These are phyloP conservation scores for Rhizophagus sp. DNA, from an alignment of 192 early-diverging fungal genomes.

Conservation along the genomic window DNA sequence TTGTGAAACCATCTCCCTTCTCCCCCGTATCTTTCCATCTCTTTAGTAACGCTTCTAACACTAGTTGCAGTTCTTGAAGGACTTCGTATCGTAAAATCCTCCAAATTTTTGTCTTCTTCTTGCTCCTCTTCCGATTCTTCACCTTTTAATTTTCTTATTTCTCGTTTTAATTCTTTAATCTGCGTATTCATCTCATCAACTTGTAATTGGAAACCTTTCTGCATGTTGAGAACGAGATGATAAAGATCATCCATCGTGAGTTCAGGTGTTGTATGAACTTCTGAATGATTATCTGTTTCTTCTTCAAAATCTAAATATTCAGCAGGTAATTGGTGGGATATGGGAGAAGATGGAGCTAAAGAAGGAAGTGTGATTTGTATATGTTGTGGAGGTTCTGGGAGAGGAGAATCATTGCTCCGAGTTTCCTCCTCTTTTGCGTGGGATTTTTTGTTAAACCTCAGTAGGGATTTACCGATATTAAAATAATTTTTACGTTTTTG, in stretches of 20 bases:
- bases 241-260: constrained; percentile 27
- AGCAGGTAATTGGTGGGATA: constrained; percentile 19
- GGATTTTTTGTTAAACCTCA: background rate
- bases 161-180: constrained; percentile 22
- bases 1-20: constrained; percentile 24
- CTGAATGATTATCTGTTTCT: background rate
- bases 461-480: constrained; percentile 4
- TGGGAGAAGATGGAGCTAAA: constrained; percentile 9
- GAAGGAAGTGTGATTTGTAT: constrained; percentile 3
- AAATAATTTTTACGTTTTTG: constrained; percentile 20
- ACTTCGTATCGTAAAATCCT: constrained; percentile 10
- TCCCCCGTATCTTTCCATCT: constrained; percentile 18
- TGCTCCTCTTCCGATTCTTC: constrained; percentile 11
- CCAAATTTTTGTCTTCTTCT: background rate
- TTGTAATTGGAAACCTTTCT: constrained; percentile 27
- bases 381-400: background rate
- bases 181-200: constrained; percentile 23
- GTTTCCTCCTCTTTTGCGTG: background rate
- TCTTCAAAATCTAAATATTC: constrained; percentile 2
- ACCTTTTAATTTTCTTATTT: constrained; percentile 21
- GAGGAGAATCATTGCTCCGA: background rate
- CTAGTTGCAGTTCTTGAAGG: constrained; percentile 3
- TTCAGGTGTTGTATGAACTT: background rate
- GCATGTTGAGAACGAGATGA: constrained; percentile 24
- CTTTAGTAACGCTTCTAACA: constrained; percentile 20